phyloP scores from a whole-genome alignment of 2,329 filamentous ascomycete genomes.

The Pseudogymnoascus sp. region DNA sequence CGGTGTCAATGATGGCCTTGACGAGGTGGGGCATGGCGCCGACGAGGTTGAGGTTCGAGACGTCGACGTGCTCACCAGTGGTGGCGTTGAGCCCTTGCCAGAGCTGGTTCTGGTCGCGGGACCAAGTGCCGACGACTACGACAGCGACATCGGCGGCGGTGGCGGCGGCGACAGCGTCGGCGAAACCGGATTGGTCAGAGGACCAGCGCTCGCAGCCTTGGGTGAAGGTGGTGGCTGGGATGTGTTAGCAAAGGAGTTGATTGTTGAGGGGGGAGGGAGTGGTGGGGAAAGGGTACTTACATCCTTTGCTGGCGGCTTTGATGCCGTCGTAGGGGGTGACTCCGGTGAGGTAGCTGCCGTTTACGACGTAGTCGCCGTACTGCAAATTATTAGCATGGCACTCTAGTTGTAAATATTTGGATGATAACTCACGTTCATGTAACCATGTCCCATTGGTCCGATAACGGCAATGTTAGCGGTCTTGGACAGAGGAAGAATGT shows the following conservation, averaged over 20 bases:
- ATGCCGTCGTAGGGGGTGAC: slow-evolving; percentile 67
- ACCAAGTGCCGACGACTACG: slow-evolving; percentile 71
- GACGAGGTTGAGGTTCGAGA: slow-evolving; percentile 57
- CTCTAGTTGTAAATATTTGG: slow-evolving; percentile 4
- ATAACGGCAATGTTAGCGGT: slow-evolving; percentile 66
- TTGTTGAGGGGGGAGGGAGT: not conserved
- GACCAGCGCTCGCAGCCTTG: slow-evolving; percentile 70
- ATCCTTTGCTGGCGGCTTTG: slow-evolving; percentile 51
- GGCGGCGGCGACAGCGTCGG: slow-evolving; percentile 59
- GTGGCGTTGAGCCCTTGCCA: slow-evolving; percentile 68
- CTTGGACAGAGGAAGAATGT: slow-evolving; percentile 59
- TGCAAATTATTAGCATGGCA: slow-evolving; percentile 25
- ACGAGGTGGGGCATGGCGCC: slow-evolving; percentile 64
- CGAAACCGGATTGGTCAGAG: slow-evolving; percentile 60
- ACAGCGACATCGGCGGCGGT: slow-evolving; percentile 64
- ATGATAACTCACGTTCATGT: slow-evolving; percentile 54
- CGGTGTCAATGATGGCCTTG: slow-evolving; percentile 60
- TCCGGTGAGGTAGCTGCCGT: slow-evolving; percentile 55
- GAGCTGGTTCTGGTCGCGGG: slow-evolving; percentile 64
- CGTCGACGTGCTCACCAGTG: slow-evolving; percentile 68
- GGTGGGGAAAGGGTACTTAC: slow-evolving; percentile 16
- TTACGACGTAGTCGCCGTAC: slow-evolving; percentile 70
- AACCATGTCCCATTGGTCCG: slow-evolving; percentile 67
- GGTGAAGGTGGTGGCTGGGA: slow-evolving; percentile 52
- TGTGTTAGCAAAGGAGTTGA: not conserved